Evolutionary conservation across 495 filamentous ascomycete genomes (phyloP), one percentile per base, ranked within the genome.

Genomic region (Parmelia sp.): DNA sequence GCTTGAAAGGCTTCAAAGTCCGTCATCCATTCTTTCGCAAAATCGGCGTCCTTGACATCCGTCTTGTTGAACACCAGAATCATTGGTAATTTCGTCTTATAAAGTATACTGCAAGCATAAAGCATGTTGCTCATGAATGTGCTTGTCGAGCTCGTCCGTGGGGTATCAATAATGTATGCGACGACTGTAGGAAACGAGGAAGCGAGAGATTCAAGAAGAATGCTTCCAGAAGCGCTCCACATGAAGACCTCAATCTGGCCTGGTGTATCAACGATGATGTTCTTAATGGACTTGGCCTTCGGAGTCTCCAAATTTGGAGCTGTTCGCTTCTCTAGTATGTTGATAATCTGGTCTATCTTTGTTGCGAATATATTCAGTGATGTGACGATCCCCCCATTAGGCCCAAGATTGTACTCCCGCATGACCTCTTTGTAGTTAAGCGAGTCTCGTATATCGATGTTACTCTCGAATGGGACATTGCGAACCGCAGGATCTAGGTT

Each of bases 101-200:
- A 98, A 2, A 98, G 82, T 65, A 98, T 98, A 71, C 87, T 91
- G 82, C 94, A 97, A 4, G 94, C 94, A 74, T 98, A 97, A 29
- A 98, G 86, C 94, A 98, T 98, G 79, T 98, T 98, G 74, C 87
- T 91, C 95, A 98, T 97, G 75, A 98, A 98, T 0, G 95, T 97
- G 65, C 86, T 89, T 11, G 94, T 97, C 51, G 91, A 93, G 58
- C 88, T 88, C 21, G 91, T 92, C 35, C 94, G 86, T 7, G 94
- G 95, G 1, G 94, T 98, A 74, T 98, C 94, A 73, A 98, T 93
- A 47, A 98, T 86, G 73, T 98, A 98, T 67, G 94, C 94, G 66
- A 98, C 89, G 1, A 98, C 91, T 0, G 94, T 97, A 3, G 94
- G 95, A 71, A 97, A 97, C 7, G 88, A 87, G 8, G 90, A 93